Percentiles rank a stretch among this genome's conserved stretches.
Conservation (phyloP, 257 asterid species). For the Asclepias syriaca region DNA sequence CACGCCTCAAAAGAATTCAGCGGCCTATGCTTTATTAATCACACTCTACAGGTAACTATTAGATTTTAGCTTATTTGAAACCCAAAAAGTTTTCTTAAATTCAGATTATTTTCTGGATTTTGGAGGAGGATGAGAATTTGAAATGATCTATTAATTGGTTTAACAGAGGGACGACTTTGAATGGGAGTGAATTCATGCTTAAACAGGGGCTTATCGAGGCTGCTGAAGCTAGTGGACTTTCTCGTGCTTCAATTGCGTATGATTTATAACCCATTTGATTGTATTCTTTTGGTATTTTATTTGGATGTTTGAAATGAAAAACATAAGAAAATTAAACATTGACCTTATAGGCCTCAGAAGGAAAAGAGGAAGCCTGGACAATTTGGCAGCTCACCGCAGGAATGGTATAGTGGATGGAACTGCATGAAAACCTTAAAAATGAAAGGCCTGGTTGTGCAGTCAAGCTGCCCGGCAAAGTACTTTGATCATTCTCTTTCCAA, state of each 20-base stretch:
- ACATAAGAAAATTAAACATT: not conserved
- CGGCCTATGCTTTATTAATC: conserved; percentile 76
- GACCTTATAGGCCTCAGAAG: conserved; percentile 64
- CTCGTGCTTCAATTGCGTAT: conserved; percentile 78
- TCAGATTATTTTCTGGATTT: conserved; percentile 3
- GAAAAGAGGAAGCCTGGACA: conserved; percentile 75
- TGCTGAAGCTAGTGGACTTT: conserved; percentile 90
- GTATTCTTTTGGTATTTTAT: not conserved
- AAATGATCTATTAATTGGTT: not conserved
- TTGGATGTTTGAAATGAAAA: not conserved
- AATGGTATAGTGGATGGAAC: conserved; percentile 97
- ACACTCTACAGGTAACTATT: conserved; percentile 68
- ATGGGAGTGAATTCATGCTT: conserved; percentile 66
- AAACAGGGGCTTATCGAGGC: conserved; percentile 85
- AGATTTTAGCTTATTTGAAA: not conserved
- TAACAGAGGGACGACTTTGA: conserved; percentile 52
- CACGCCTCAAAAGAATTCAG: conserved; percentile 92
- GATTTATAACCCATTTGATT: conserved; percentile 1
- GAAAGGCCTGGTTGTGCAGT: conserved; percentile 89
- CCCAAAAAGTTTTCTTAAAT: not conserved
- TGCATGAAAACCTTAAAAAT: conserved; percentile 77
- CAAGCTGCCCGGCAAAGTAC: conserved; percentile 96
- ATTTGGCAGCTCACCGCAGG: conserved; percentile 76
- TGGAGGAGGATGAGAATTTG: not conserved
- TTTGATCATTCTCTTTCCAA: conserved; percentile 14